Evolutionary conservation across 768 basidiomycete species (phyloP), one percentile per base, ranked within the genome.

Genomic region (Collybiopsis luxurians): DNA sequence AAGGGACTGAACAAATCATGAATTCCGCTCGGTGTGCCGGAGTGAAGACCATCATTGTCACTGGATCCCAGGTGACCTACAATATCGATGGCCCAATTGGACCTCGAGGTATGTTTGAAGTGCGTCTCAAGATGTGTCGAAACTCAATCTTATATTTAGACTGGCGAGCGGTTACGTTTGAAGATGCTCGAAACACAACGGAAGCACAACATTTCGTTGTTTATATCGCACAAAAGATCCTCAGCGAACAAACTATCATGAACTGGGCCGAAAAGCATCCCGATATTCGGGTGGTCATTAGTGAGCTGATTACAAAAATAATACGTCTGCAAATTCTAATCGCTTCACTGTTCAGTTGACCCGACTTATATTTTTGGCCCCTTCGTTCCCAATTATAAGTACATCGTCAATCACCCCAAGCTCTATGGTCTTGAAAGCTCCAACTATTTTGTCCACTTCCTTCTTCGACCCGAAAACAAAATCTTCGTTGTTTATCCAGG

Each of bases 171-270:
- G 27, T 51, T 7, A 57, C 56, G 40, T 54, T 54, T 46, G 46
- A 57, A 13, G 46, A 57, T 42, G 47, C 53, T 11, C 28, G 27
- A 27, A 54, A 51, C 30, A 11, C 46, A 2, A 50, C 46, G 21
- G 28, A 51, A 30, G 47, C 36, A 24, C 39, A 51, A 45, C 40
- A 49, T 38, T 57, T 49, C 15, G 38, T 31, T 31, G 28, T 56
- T n/a, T 73, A 73, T 56, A 44, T 56, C 5, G 62, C 61, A n/a
- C 58, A 66, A 13, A 73, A 73, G 50, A 60, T 53, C 2, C 34
- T 66, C 15, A 64, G 66, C 6, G 70, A 72, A 55, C 56, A 55
- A 21, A 61, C 66, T 1, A 65, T 62, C 4, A 64, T 69, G 64
- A 55, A 68, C 26, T 66, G 64, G 55, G 67, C 59, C 4, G 68